These are phyloP conservation scores for Botryotinia convoluta DNA, from an alignment of 2,329 filamentous ascomycete species.

Conservation along the genomic window DNA sequence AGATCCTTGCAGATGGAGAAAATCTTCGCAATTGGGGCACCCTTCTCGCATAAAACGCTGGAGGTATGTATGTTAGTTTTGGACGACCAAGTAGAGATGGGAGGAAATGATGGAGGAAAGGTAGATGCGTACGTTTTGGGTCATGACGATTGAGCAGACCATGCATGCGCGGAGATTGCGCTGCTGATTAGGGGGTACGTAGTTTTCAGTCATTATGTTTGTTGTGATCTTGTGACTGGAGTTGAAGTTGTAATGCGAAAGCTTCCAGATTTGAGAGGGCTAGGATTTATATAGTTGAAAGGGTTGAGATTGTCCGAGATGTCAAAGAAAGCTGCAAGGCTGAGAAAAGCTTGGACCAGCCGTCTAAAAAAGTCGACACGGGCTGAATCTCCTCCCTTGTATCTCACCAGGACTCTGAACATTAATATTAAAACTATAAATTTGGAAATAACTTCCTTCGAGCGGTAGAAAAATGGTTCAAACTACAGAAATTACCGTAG, in stretches of 20 bases:
- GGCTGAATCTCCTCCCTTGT: constrained; percentile 1
- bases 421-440: background rate
- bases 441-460: background rate
- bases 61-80: constrained; percentile 21
- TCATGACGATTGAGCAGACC: constrained; percentile 95
- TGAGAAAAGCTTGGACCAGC: constrained; percentile 15
- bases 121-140: constrained; percentile 58
- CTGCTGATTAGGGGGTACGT: constrained; percentile 70
- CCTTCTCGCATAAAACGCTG: constrained; percentile 83
- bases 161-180: constrained; percentile 94
- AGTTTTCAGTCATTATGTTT: constrained; percentile 51
- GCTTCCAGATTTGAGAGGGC: background rate
- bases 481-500: background rate
- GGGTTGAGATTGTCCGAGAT: background rate
- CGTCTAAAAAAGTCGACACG: background rate
- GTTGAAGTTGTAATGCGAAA: background rate
- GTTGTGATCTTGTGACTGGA: background rate
- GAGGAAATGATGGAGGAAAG: background rate
- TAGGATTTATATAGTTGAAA: background rate
- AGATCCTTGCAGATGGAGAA: constrained; percentile 78
- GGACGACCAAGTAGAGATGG: constrained; percentile 6
- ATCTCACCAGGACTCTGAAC: background rate
- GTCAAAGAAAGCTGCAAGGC: constrained; percentile 18
- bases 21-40: constrained; percentile 94
- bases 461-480: background rate